phyloP scores from a whole-genome alignment of 352 stramenopile species.

The Globisporangium sylvaticum region DNA sequence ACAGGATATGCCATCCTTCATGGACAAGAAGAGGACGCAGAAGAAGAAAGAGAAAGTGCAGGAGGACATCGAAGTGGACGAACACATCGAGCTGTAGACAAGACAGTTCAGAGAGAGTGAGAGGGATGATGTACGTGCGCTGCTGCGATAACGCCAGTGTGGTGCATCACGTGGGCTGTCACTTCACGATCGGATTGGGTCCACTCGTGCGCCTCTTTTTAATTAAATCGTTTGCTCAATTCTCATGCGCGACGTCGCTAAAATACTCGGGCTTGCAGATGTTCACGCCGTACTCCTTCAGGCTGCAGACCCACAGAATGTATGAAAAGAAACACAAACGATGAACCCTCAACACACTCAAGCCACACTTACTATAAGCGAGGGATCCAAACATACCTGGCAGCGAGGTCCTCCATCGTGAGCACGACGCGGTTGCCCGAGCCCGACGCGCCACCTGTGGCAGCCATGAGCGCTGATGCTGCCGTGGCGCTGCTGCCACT shows the following conservation, averaged over 20 bases:
- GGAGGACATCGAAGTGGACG: constrained; percentile 21
- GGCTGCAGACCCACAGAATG: constrained; percentile 24
- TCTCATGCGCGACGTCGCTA: constrained; percentile 49
- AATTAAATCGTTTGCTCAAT: not conserved
- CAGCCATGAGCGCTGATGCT: constrained; percentile 7
- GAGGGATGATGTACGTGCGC: not conserved
- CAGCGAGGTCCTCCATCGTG: constrained; percentile 72
- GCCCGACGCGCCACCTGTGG: constrained; percentile 17
- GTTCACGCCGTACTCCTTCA: constrained; percentile 81
- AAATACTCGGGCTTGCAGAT: constrained; percentile 81
- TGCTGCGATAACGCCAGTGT: not conserved
- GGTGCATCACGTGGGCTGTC: not conserved
- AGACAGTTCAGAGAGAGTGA: too few species aligned
- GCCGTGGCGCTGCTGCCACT: not conserved
- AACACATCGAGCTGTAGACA: constrained; percentile 40
- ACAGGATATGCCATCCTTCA: not conserved
- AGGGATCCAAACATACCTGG: constrained; percentile 24
- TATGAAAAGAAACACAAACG: not conserved
- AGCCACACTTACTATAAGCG: not conserved
- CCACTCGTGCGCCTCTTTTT: not conserved
- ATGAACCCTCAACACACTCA: not conserved
- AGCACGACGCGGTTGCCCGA: constrained; percentile 35
- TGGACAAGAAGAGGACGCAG: not conserved
- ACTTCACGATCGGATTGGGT: too few species aligned
- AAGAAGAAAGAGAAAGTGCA: not conserved